Conservation (phyloP, 768 basidiomycete genomes). For the Leccinum disarticulatum region DNA sequence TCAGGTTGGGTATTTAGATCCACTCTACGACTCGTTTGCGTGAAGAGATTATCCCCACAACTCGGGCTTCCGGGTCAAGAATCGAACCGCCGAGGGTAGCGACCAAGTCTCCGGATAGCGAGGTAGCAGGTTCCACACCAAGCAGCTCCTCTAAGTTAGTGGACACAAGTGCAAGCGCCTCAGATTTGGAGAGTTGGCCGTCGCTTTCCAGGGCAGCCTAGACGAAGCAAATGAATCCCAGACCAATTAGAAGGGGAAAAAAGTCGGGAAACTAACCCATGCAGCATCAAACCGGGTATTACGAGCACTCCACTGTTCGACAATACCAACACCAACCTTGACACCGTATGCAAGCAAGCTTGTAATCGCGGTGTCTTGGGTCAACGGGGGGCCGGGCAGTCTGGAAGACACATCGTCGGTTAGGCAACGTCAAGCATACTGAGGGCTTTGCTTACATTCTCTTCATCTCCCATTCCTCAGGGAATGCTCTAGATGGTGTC, state of each 20-base stretch:
- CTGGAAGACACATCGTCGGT: conserved; percentile 19
- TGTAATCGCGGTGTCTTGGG: conserved; percentile 52
- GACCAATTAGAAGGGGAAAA: neutral
- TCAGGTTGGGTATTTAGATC: conserved; percentile 27
- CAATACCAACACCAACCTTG: conserved; percentile 65
- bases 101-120: conserved; percentile 51
- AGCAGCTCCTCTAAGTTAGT: conserved; percentile 53
- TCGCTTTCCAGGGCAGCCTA: conserved; percentile 42
- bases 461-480: conserved; percentile 64
- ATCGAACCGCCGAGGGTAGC: conserved; percentile 53
- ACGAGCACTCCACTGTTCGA: conserved; percentile 68
- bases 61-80: conserved; percentile 46
- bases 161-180: conserved; percentile 54
- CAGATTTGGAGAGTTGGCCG: conserved; percentile 39
- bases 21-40: conserved; percentile 50
- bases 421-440: neutral
- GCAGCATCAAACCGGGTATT: conserved; percentile 78
- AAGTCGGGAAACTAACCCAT: conserved; percentile 57
- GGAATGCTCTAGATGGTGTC: conserved; percentile 68
- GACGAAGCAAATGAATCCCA: conserved; percentile 1
- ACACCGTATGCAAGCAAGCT: conserved; percentile 68
- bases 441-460: conserved; percentile 25
- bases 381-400: conserved; percentile 32
- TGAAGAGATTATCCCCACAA: conserved; percentile 55
- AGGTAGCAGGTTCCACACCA: conserved; percentile 19